phyloP scores from a whole-genome alignment of 1,139 yeast genomes.

The Candida albicans region DNA sequence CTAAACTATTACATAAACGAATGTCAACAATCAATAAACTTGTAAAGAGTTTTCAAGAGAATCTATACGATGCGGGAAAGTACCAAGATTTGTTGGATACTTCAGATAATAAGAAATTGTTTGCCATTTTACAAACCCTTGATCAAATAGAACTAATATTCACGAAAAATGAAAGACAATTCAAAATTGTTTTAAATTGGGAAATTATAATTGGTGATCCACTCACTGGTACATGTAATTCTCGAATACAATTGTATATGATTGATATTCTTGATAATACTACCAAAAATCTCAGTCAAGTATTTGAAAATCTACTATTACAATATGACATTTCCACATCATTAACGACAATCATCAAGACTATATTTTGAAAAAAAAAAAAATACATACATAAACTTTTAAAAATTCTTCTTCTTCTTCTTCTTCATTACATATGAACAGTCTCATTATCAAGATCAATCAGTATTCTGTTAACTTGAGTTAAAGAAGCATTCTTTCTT shows the following conservation, averaged over 20 bases:
- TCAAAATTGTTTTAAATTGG: slow-evolving; percentile 26
- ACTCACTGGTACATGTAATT: slow-evolving; percentile 29
- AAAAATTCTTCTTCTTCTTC: neutral
- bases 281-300: slow-evolving; percentile 12
- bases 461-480: slow-evolving; percentile 11
- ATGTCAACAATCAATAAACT: slow-evolving; percentile 22
- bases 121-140: slow-evolving; percentile 22
- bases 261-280: slow-evolving; percentile 11
- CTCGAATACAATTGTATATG: slow-evolving; percentile 19
- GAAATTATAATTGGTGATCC: slow-evolving; percentile 24
- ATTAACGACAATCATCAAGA: slow-evolving; percentile 23
- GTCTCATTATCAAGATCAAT: slow-evolving; percentile 31
- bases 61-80: slow-evolving; percentile 8
- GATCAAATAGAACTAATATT: slow-evolving; percentile 21
- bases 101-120: slow-evolving; percentile 18
- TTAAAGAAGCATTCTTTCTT: slow-evolving; percentile 6
- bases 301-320: slow-evolving; percentile 23
- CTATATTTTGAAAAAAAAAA: slow-evolving; percentile 20
- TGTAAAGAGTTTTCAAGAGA: slow-evolving; percentile 18
- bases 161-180: slow-evolving; percentile 3
- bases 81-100: slow-evolving; percentile 4
- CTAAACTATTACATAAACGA: slow-evolving; percentile 25
- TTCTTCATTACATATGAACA: slow-evolving; percentile 14
- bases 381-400: neutral
- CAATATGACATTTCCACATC: slow-evolving; percentile 30